Evolutionary conservation across 305 asterid species (phyloP).

Genomic region (Coffea humblotiana): DNA sequence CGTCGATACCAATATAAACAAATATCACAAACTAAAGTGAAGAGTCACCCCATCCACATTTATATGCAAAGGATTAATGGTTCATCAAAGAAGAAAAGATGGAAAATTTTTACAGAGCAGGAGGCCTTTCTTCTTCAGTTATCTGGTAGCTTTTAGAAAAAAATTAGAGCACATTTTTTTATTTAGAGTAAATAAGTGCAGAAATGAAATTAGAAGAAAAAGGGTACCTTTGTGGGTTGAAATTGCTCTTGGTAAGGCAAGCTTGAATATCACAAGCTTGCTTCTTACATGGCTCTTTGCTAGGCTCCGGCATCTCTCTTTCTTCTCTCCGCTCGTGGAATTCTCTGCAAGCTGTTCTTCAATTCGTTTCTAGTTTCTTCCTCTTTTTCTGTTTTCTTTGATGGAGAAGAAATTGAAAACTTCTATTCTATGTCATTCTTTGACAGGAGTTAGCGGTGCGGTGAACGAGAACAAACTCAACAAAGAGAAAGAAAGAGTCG

Average conservation of each 20-base stretch:
- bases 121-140: neutral
- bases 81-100: neutral
- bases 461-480: too few species aligned
- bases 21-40: too few species aligned
- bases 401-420: too few species aligned
- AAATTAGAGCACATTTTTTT: neutral
- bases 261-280: conserved; percentile 94
- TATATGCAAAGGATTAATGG: neutral
- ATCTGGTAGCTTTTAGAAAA: neutral
- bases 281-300: conserved; percentile 93
- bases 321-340: neutral
- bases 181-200: neutral
- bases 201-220: neutral
- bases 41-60: neutral
- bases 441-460: too few species aligned
- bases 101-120: too few species aligned
- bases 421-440: too few species aligned
- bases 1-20: too few species aligned
- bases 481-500: too few species aligned
- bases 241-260: conserved; percentile 97
- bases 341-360: neutral
- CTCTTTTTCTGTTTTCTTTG: neutral
- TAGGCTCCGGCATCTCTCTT: conserved; percentile 61
- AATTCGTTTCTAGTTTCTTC: neutral
- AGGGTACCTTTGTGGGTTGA: conserved; percentile 60